phyloP scores from a whole-genome alignment of 164 flowering plant genomes.

The Aristolochia fimbriata region DNA sequence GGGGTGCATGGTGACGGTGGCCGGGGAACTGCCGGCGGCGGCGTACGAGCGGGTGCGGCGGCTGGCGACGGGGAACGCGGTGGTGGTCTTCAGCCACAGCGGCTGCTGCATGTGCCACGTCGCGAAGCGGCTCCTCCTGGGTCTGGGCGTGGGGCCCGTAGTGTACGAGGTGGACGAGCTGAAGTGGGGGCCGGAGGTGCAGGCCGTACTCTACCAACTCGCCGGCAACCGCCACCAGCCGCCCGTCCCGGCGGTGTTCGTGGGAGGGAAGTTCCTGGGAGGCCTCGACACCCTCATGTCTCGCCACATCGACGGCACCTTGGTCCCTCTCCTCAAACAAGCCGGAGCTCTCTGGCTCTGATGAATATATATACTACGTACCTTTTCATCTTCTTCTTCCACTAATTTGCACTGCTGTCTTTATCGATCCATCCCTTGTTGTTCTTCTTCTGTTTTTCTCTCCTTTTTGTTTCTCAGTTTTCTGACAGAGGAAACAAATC shows the following conservation, averaged over 20 bases:
- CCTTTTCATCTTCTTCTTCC: too few species aligned
- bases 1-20: not conserved
- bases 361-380: not conserved
- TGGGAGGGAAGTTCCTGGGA: conserved; percentile 77
- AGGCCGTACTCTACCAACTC: conserved; percentile 39
- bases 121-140: conserved; percentile 51
- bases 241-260: conserved; percentile 56
- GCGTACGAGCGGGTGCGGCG: conserved; percentile 33
- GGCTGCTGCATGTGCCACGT: conserved; percentile 88
- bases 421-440: too few species aligned
- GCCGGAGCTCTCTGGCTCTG: conserved; percentile 92
- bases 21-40: not conserved
- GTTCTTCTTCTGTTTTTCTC: too few species aligned
- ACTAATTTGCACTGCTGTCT: too few species aligned
- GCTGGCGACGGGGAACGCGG: conserved; percentile 51
- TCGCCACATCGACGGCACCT: conserved; percentile 66
- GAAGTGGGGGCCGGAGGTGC: conserved; percentile 32
- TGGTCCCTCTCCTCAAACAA: conserved; percentile 72
- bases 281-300: conserved; percentile 71
- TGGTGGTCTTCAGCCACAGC: conserved; percentile 63
- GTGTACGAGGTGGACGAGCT: conserved; percentile 59
- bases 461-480: too few species aligned
- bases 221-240: conserved; percentile 21
- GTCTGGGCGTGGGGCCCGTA: conserved; percentile 70
- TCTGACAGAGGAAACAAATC: too few species aligned